A percentile compares a stretch with the other conserved stretches of the same genome.
These are phyloP conservation scores for Globisporangium parvum DNA, from an alignment of 352 stramenopile genomes.

Conservation along the genomic window DNA sequence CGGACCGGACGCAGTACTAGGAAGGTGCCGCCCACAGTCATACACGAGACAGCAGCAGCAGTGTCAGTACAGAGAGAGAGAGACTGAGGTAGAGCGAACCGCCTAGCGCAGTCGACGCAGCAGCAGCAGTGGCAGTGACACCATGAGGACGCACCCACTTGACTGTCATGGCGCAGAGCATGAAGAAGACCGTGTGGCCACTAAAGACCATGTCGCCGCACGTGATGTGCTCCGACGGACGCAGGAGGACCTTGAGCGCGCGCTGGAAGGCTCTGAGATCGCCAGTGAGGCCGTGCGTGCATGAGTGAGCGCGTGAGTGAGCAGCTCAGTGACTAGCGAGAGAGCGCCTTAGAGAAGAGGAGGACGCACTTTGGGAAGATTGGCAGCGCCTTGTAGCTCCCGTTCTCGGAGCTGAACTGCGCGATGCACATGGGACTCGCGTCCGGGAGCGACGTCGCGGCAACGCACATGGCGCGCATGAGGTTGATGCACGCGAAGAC, in stretches of 20 bases:
- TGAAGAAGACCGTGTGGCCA: constrained; percentile 80
- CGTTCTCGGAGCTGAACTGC: constrained; percentile 63
- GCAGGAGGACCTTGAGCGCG: constrained; percentile 78
- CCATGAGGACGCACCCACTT: constrained; percentile 36
- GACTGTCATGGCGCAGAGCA: constrained; percentile 79
- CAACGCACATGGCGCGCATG: constrained; percentile 80
- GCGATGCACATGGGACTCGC: constrained; percentile 84
- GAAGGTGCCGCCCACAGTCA: no score
- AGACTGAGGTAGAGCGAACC: no score
- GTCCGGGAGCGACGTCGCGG: constrained; percentile 80
- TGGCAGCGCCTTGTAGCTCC: constrained; percentile 76
- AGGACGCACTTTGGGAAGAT: constrained; percentile 79
- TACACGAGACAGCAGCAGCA: background rate
- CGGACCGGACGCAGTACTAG: constrained; percentile 43
- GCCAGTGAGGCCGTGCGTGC: background rate
- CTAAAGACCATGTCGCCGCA: constrained; percentile 89
- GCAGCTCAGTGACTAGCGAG: constrained; percentile 5
- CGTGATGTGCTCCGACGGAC: constrained; percentile 82
- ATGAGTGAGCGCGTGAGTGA: no score
- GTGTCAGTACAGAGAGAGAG: background rate
- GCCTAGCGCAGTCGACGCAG: background rate
- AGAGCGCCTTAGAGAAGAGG: background rate
- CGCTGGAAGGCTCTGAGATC: constrained; percentile 56
- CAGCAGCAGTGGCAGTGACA: background rate
- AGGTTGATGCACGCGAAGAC: constrained; percentile 85